These are phyloP conservation scores for Colletotrichum eremochloae DNA, from an alignment of 2,329 filamentous ascomycete species.

Conservation along the genomic window DNA sequence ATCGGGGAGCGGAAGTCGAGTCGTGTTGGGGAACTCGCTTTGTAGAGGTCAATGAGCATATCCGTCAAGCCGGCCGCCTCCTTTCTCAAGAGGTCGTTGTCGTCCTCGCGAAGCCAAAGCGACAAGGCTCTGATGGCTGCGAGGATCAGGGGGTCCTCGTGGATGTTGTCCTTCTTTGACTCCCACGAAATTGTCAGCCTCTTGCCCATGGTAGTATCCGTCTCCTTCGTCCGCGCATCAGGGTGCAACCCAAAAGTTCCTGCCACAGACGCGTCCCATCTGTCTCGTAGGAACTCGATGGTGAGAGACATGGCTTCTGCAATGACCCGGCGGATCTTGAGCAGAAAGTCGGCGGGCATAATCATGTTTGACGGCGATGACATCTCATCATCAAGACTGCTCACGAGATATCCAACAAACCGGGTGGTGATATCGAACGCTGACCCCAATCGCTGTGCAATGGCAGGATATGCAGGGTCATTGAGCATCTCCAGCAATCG, in stretches of 20 bases:
- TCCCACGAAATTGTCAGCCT: conserved; percentile 71
- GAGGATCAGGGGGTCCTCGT: conserved; percentile 70
- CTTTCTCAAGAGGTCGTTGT: conserved; percentile 68
- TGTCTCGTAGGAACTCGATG: conserved; percentile 75
- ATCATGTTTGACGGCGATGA: conserved; percentile 53
- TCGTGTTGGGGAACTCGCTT: conserved; percentile 47
- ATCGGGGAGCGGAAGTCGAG: conserved; percentile 70
- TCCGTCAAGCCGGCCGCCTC: conserved; percentile 72
- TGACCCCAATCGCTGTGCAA: conserved; percentile 68
- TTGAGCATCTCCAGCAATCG: conserved; percentile 71
- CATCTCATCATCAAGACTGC: conserved; percentile 63
- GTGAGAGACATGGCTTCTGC: conserved; percentile 73
- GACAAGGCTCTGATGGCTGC: conserved; percentile 70
- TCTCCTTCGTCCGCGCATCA: conserved; percentile 61
- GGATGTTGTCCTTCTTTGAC: conserved; percentile 60
- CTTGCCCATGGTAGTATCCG: conserved; percentile 60
- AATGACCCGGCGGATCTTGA: conserved; percentile 72
- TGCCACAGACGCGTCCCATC: conserved; percentile 77
- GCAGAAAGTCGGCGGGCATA: conserved; percentile 69
- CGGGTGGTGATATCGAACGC: conserved; percentile 73
- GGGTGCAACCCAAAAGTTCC: conserved; percentile 73
- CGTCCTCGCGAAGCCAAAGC: conserved; percentile 79
- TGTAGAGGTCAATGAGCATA: conserved; percentile 74
- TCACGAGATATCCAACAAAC: conserved; percentile 70
- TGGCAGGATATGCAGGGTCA: conserved; percentile 63